Conservation (phyloP, 495 filamentous ascomycete species). For the Aspergillus homomorphus region DNA sequence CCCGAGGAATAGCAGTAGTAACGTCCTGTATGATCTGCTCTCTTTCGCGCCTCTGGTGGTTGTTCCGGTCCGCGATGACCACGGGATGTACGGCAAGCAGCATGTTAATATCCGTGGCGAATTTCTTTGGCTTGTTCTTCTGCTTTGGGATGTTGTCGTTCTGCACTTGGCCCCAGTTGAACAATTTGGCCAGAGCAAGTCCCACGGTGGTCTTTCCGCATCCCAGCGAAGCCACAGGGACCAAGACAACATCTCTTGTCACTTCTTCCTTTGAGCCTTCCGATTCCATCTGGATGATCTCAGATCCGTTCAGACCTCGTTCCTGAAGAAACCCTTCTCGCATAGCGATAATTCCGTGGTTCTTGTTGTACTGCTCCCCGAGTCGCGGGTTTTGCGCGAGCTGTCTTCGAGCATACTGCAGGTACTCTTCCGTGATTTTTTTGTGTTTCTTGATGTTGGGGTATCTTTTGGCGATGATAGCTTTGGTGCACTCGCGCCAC, state of each 20-base stretch:
- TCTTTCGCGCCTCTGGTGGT: constrained; percentile 82
- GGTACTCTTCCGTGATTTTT: constrained; percentile 87
- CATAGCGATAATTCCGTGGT: constrained; percentile 94
- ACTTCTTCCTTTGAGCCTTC: constrained; percentile 44
- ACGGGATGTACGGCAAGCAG: constrained; percentile 59
- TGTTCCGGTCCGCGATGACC: constrained; percentile 92
- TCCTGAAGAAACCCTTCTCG: constrained; percentile 80
- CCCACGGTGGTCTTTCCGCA: constrained; percentile 97
- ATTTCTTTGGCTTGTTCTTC: constrained; percentile 64
- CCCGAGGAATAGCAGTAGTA: constrained; percentile 52
- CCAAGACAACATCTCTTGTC: constrained; percentile 66
- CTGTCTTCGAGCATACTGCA: constrained; percentile 71
- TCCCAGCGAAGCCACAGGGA: constrained; percentile 86
- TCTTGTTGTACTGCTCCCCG: constrained; percentile 66
- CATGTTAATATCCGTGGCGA: constrained; percentile 63
- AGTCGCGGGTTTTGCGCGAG: constrained; percentile 63
- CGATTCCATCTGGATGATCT: constrained; percentile 68
- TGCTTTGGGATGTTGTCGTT: constrained; percentile 93
- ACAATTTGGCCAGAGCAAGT: constrained; percentile 75
- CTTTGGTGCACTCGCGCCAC: constrained; percentile 96
- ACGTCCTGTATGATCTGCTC: constrained; percentile 83
- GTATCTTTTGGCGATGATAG: constrained; percentile 70
- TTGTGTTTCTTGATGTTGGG: constrained; percentile 82
- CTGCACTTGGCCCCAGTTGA: constrained; percentile 91
- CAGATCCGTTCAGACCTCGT: constrained; percentile 78